Conservation (phyloP, 352 stramenopile genomes). For the Phytopythium ostracodes region DNA sequence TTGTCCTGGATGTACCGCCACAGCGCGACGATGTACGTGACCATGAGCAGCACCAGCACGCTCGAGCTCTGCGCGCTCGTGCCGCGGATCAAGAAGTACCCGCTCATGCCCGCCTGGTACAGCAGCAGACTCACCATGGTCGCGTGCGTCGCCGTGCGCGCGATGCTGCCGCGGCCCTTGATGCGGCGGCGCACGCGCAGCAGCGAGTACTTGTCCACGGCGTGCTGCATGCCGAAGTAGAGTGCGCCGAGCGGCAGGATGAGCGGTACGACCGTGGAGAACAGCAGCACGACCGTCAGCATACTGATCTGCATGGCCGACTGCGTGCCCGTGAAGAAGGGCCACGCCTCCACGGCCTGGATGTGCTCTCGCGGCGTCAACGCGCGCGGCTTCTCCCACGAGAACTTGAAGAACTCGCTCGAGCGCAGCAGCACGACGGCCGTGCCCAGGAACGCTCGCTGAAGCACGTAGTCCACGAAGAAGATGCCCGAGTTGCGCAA, state of each 20-base stretch:
- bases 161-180: conserved; percentile 79
- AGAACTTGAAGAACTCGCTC: conserved; percentile 82
- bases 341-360: conserved; percentile 63
- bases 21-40: conserved; percentile 74
- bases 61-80: conserved; percentile 68
- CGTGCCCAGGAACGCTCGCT: conserved; percentile 78
- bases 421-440: conserved; percentile 68
- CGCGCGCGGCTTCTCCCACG: conserved; percentile 69
- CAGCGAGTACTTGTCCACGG: conserved; percentile 83
- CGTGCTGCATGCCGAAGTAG: conserved; percentile 84
- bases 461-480: conserved; percentile 86
- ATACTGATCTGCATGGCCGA: conserved; percentile 83
- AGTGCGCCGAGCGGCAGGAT: conserved; percentile 77
- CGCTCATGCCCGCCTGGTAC: conserved; percentile 79
- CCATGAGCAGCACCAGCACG: conserved; percentile 76
- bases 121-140: conserved; percentile 78
- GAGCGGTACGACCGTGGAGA: conserved; percentile 81
- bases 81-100: conserved; percentile 78
- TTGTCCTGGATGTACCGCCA: conserved; percentile 87
- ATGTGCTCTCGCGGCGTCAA: conserved; percentile 73
- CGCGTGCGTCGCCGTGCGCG: conserved; percentile 71
- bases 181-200: conserved; percentile 78
- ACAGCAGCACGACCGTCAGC: conserved; percentile 78
- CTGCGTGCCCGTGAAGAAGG: conserved; percentile 84
- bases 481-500: conserved; percentile 88